Conservation (phyloP, 768 basidiomycete species). For the Pleurotus eryngii region DNA sequence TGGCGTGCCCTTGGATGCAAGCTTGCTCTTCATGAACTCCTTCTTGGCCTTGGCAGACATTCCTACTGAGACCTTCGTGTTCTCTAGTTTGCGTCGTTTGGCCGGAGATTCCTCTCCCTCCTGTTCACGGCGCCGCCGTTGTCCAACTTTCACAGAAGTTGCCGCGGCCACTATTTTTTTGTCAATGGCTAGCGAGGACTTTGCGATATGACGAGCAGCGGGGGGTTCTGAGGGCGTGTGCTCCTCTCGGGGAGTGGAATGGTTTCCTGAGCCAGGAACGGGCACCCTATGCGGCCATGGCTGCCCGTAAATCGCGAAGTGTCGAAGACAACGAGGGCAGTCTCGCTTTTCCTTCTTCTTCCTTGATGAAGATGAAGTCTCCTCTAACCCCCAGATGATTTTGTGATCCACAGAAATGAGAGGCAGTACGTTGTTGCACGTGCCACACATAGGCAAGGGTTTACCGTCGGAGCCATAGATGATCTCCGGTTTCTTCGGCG, state of each 20-base stretch:
- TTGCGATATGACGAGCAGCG: slow-evolving; percentile 48
- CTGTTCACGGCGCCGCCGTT: slow-evolving; percentile 25
- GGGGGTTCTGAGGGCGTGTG: slow-evolving; percentile 43
- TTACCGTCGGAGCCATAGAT: slow-evolving; percentile 64
- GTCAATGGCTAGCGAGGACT: slow-evolving; percentile 48
- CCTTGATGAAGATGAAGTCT: slow-evolving; percentile 39
- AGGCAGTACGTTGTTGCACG: slow-evolving; percentile 68
- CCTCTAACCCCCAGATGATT: slow-evolving; percentile 72
- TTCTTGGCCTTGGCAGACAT: slow-evolving; percentile 20
- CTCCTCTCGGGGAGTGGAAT: slow-evolving; percentile 51
- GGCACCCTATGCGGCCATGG: slow-evolving; percentile 68
- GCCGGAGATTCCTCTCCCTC: slow-evolving; percentile 34
- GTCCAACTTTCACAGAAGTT: slow-evolving; percentile 25
- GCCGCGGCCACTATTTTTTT: slow-evolving; percentile 49
- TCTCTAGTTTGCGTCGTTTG: slow-evolving; percentile 51
- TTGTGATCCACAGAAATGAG: slow-evolving; percentile 73
- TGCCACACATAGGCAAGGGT: slow-evolving; percentile 66
- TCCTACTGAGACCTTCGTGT: slow-evolving; percentile 21
- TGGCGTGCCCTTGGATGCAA: neutral
- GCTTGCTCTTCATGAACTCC: neutral
- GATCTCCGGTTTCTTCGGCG: slow-evolving; percentile 32
- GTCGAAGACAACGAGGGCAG: slow-evolving; percentile 79
- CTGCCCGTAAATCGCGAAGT: slow-evolving; percentile 71
- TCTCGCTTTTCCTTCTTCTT: slow-evolving; percentile 64
- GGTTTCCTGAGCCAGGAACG: slow-evolving; percentile 40